Base-by-base conservation (phyloP, 768 basidiomycete genomes). In the Kondoa subrosea region DNA sequence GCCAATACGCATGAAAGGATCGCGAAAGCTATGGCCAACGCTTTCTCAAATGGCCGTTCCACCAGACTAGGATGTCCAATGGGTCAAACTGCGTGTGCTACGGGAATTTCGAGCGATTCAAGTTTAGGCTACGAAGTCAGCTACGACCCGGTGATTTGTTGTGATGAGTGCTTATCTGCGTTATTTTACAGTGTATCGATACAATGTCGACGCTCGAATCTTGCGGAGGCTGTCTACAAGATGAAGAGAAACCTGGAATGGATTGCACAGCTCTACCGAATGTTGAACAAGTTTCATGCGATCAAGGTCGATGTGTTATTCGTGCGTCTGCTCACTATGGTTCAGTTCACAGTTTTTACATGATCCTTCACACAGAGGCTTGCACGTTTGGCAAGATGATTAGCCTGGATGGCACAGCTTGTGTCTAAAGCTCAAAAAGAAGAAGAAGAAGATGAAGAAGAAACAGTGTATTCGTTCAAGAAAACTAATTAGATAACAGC, bases 231-330 rank as follows among this genome's bases (percentile, higher is more conserved):
- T 89, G 87, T 74, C 76, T 82, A 1, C 79, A 82, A 16, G 74
- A 81, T 12, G 33, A 65, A 3, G 30, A 25, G 58, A 25, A 83
- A 25, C 74, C 78, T 57, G 87, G 87, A 32, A 78, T 83, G 76
- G 86, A 89, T 76, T 89, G 87, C 77, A 85, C 84, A 17, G 77
- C 81, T 56, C 87, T 89, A 72, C 70, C 77, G 62, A 83, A 84
- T 64, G 84, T 81, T 25, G 83, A 83, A 81, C 84, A 84, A 74
- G 85, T 88, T 73, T 83, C 82, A n/a, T 91, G 88, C 76, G 80
- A 83, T 25, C 58, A 40, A 1, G 76, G 76, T 15, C 58, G 69
- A 62, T 79, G 78, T 66, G 70, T 76, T 67, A 76, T 79, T 64
- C 21, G 69, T 72, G 15, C n/a, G 71, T 71, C 30, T 63, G 27